Percentiles rank a stretch among this genome's conserved stretches.
phyloP scores from a whole-genome alignment of 768 basidiomycete genomes.

The Multifurca ochricompacta region DNA sequence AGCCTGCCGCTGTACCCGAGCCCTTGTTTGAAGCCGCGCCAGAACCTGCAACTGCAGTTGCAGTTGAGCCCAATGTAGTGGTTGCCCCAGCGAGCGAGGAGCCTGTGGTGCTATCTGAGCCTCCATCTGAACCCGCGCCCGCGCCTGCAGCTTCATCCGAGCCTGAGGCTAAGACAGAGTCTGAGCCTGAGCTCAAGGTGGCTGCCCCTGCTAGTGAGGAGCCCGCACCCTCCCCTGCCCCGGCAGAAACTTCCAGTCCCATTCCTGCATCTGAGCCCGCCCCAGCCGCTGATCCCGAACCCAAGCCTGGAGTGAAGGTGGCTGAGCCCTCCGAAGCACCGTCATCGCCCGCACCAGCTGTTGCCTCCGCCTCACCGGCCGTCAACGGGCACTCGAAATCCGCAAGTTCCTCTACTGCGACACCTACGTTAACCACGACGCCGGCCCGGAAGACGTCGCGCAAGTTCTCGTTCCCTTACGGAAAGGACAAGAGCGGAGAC shows the following conservation, averaged over 20 bases:
- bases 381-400: conserved; percentile 11
- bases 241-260: neutral
- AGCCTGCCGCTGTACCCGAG: no score
- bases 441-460: conserved; percentile 4
- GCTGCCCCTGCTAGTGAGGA: neutral
- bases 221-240: neutral
- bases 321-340: neutral
- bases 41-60: neutral
- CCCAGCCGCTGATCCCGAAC: neutral
- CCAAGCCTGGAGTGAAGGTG: neutral
- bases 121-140: neutral
- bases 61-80: neutral
- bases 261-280: neutral
- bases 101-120: no score
- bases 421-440: neutral
- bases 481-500: conserved; percentile 11
- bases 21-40: neutral
- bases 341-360: neutral
- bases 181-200: neutral
- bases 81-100: neutral
- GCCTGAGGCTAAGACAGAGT: neutral
- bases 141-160: neutral
- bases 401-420: neutral
- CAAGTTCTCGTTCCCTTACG: conserved; percentile 18
- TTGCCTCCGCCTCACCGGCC: neutral